phyloP scores from a whole-genome alignment of 345 rosid species.

The Streptanthus diversifolius region DNA sequence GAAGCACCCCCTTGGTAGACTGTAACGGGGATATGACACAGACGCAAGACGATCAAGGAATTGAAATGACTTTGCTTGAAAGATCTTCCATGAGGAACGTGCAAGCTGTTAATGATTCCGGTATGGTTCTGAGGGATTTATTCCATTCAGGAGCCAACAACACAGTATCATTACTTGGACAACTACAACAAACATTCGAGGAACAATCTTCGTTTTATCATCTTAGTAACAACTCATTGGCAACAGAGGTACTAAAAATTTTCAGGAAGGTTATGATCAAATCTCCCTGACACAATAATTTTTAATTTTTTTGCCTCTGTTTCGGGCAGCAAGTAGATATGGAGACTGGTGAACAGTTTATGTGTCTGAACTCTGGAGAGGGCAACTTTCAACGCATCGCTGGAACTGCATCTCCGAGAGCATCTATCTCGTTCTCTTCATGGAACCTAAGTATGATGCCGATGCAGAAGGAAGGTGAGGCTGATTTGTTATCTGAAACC shows the following conservation, averaged over 20 bases:
- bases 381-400: slow-evolving; percentile 43
- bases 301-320: neutral
- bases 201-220: slow-evolving; percentile 55
- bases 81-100: slow-evolving; percentile 57
- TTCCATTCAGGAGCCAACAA: slow-evolving; percentile 61
- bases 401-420: slow-evolving; percentile 42
- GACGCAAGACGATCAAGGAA: slow-evolving; percentile 50
- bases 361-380: slow-evolving; percentile 52
- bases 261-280: neutral
- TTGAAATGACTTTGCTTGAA: slow-evolving; percentile 66
- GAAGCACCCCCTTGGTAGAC: slow-evolving; percentile 40
- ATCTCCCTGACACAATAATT: neutral
- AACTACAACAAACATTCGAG: slow-evolving; percentile 53
- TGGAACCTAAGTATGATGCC: slow-evolving; percentile 54
- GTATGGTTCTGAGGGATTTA: slow-evolving; percentile 74
- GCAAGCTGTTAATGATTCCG: slow-evolving; percentile 57
- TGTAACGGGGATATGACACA: slow-evolving; percentile 44
- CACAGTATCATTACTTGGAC: slow-evolving; percentile 61
- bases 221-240: slow-evolving; percentile 45
- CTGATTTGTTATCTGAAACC: slow-evolving; percentile 40
- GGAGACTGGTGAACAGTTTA: slow-evolving; percentile 49
- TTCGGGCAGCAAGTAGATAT: slow-evolving; percentile 47
- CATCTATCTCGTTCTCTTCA: slow-evolving; percentile 38
- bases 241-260: slow-evolving; percentile 55
- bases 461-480: slow-evolving; percentile 39